phyloP scores from a whole-genome alignment of 2,329 filamentous ascomycete genomes.

The Claviceps africana region DNA sequence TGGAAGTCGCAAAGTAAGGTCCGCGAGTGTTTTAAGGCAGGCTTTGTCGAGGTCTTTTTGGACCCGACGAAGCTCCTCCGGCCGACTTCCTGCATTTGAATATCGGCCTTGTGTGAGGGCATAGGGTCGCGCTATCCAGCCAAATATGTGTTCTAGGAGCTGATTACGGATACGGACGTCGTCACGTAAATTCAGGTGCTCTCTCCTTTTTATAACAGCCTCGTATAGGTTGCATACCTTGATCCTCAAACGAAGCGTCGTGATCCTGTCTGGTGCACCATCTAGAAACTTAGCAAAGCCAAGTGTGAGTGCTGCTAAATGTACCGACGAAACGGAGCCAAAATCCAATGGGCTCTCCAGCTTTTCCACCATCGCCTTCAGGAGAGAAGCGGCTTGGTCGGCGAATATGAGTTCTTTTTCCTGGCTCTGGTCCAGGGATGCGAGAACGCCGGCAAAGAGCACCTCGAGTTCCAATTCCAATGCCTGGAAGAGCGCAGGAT shows the following conservation, averaged over 20 bases:
- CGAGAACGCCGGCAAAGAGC: constrained; percentile 43
- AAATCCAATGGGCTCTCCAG: constrained; percentile 50
- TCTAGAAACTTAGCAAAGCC: constrained; percentile 56
- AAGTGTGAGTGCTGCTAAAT: constrained; percentile 48
- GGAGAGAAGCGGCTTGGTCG: constrained; percentile 50
- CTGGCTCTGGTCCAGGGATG: constrained; percentile 34
- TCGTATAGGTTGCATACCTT: constrained; percentile 56
- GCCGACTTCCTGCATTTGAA: constrained; percentile 22
- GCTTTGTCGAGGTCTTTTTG: constrained; percentile 54
- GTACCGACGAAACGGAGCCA: constrained; percentile 46
- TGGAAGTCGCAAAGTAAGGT: constrained; percentile 51
- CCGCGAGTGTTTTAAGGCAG: constrained; percentile 49
- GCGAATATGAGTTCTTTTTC: constrained; percentile 52
- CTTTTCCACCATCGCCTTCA: constrained; percentile 50
- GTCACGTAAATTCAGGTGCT: constrained; percentile 53
- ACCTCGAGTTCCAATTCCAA: constrained; percentile 50
- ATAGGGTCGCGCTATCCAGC: constrained; percentile 51
- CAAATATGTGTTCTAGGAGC: constrained; percentile 51
- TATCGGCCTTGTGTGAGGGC: constrained; percentile 28
- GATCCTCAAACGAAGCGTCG: constrained; percentile 50
- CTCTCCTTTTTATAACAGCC: constrained; percentile 49
- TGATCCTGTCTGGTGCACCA: constrained; percentile 38
- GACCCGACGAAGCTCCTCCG: constrained; percentile 43
- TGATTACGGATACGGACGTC: constrained; percentile 57
- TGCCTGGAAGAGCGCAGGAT: constrained; percentile 49